Evolutionary conservation across 2,329 filamentous ascomycete genomes (phyloP).

Genomic region (Zymoseptoria brevis): DNA sequence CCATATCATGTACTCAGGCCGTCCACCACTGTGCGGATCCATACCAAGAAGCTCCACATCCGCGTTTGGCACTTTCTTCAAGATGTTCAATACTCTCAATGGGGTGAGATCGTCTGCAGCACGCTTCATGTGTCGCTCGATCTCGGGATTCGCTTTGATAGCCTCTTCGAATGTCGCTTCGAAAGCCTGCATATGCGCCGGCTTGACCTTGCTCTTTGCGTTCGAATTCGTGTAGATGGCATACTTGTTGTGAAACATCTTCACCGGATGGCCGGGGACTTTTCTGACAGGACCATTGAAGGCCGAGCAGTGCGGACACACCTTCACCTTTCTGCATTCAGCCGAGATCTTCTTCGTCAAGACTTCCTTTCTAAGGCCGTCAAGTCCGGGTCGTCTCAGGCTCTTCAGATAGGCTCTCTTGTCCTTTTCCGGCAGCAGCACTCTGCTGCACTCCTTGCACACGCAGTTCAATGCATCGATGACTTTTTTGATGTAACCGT

Average conservation of each 20-base stretch:
- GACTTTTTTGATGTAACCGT: constrained; percentile 90
- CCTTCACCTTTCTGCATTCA: constrained; percentile 78
- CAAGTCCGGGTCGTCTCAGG: constrained; percentile 70
- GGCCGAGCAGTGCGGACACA: constrained; percentile 70
- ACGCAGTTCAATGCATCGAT: constrained; percentile 89
- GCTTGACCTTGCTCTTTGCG: constrained; percentile 73
- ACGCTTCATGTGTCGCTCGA: constrained; percentile 86
- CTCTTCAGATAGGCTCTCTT: constrained; percentile 70
- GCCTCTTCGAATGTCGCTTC: constrained; percentile 78
- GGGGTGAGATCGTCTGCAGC: constrained; percentile 93
- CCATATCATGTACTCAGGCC: constrained; percentile 97
- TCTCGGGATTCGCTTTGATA: constrained; percentile 66
- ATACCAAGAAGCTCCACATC: constrained; percentile 91
- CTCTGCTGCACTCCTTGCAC: constrained; percentile 83
- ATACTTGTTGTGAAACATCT: constrained; percentile 91
- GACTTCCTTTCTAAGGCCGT: constrained; percentile 75
- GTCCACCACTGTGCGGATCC: constrained; percentile 67
- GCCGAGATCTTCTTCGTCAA: constrained; percentile 84
- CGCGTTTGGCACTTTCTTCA: constrained; percentile 73
- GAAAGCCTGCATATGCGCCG: constrained; percentile 73
- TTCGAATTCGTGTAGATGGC: constrained; percentile 81
- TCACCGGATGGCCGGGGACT: constrained; percentile 69
- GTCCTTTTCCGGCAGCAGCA: constrained; percentile 74
- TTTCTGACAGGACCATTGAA: constrained; percentile 91
- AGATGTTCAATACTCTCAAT: constrained; percentile 77